phyloP scores from a whole-genome alignment of 2,329 filamentous ascomycete genomes.

The Diaporthe amygdali region DNA sequence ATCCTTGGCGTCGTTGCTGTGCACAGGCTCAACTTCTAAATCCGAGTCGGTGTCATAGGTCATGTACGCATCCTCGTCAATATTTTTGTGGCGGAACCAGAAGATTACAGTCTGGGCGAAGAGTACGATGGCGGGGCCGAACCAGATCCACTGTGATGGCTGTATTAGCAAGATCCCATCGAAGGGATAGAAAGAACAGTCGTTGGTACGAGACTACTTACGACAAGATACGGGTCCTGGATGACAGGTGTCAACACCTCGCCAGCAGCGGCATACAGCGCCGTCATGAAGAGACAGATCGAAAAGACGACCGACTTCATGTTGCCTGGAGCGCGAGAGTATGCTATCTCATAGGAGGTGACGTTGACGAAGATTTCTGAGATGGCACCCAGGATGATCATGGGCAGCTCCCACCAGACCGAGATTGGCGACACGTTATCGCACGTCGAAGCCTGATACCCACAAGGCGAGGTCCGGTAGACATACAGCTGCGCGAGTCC shows the following conservation, averaged over 20 bases:
- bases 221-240: conserved; percentile 46
- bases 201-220: conserved; percentile 4
- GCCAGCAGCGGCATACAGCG: conserved; percentile 57
- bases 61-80: conserved; percentile 54
- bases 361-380: conserved; percentile 66
- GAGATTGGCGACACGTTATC: conserved; percentile 45
- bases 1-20: background rate
- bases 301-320: conserved; percentile 67
- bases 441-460: conserved; percentile 48
- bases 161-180: background rate
- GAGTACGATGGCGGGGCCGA: conserved; percentile 52
- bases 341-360: conserved; percentile 70
- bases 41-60: conserved; percentile 33
- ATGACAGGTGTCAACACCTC: conserved; percentile 48
- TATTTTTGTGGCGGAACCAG: conserved; percentile 48
- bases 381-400: conserved; percentile 56
- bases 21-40: background rate
- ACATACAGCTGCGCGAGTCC: conserved; percentile 66
- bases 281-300: conserved; percentile 62
- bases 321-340: conserved; percentile 68
- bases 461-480: conserved; percentile 61
- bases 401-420: conserved; percentile 57
- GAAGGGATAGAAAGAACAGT: no score
- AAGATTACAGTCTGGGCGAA: conserved; percentile 53
- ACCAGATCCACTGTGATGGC: conserved; percentile 42